These are phyloP conservation scores for Coemansia pectinata DNA, from an alignment of 192 early-diverging fungal species.

Conservation along the genomic window DNA sequence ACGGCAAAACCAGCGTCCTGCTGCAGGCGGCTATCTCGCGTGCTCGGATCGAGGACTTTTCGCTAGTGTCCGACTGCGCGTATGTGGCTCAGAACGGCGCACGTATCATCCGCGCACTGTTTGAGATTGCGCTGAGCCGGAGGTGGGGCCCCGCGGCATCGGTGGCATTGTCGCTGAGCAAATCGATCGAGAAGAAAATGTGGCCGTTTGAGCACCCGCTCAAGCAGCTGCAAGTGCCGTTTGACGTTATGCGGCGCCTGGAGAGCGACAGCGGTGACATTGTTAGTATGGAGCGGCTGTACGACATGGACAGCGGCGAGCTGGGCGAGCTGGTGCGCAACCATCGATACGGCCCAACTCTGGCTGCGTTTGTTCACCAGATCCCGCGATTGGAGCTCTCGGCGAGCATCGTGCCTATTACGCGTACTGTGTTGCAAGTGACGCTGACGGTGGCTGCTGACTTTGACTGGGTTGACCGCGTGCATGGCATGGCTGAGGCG, in stretches of 20 bases:
- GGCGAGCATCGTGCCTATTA: slow-evolving; percentile 87
- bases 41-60: slow-evolving; percentile 84
- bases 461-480: slow-evolving; percentile 93
- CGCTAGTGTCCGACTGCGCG: slow-evolving; percentile 87
- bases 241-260: slow-evolving; percentile 72
- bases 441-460: slow-evolving; percentile 78
- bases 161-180: slow-evolving; percentile 80
- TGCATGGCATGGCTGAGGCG: slow-evolving; percentile 87
- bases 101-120: slow-evolving; percentile 91
- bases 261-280: slow-evolving; percentile 19
- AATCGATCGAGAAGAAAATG: slow-evolving; percentile 84
- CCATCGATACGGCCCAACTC: slow-evolving; percentile 71
- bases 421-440: slow-evolving; percentile 85
- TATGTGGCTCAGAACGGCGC: slow-evolving; percentile 95
- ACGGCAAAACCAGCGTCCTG: slow-evolving; percentile 93
- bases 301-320: slow-evolving; percentile 84
- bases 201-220: slow-evolving; percentile 93
- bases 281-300: slow-evolving; percentile 65
- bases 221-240: slow-evolving; percentile 74
- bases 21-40: slow-evolving; percentile 87
- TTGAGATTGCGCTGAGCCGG: slow-evolving; percentile 90
- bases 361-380: slow-evolving; percentile 76
- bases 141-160: slow-evolving; percentile 84
- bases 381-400: slow-evolving; percentile 83
- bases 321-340: slow-evolving; percentile 86